phyloP scores from a whole-genome alignment of 257 asterid species.

The Gardenia jasminoides region DNA sequence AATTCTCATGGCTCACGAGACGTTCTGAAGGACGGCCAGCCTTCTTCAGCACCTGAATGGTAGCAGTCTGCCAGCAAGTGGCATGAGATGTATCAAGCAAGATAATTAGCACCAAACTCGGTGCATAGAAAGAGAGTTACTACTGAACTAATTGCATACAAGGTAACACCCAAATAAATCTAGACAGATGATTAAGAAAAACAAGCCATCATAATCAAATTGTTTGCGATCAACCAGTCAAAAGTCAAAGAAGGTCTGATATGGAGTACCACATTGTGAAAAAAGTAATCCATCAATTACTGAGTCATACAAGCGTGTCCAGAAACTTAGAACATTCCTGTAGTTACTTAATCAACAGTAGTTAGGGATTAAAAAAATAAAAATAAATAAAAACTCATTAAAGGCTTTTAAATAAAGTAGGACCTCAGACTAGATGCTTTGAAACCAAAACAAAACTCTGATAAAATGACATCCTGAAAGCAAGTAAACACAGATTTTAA shows the following conservation, averaged over 20 bases:
- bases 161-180: neutral
- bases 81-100: constrained; percentile 1
- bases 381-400: too few species aligned
- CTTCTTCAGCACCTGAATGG: constrained; percentile 86
- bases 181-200: neutral
- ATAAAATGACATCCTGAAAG: neutral
- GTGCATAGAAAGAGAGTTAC: neutral
- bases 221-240: neutral
- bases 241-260: neutral
- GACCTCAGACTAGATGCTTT: too few species aligned
- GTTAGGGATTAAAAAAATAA: too few species aligned
- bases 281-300: neutral
- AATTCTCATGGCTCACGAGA: constrained; percentile 79
- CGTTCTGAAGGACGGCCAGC: constrained; percentile 95
- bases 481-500: neutral
- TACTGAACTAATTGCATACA: neutral
- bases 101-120: neutral
- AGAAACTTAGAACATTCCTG: neutral
- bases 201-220: neutral
- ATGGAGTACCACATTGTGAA: too few species aligned
- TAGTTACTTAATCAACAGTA: neutral
- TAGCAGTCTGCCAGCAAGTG: constrained; percentile 63
- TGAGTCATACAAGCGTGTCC: neutral
- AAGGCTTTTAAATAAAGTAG: neutral
- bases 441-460: neutral